Conservation (phyloP, 2,329 filamentous ascomycete genomes). For the Thelonectria rubi region DNA sequence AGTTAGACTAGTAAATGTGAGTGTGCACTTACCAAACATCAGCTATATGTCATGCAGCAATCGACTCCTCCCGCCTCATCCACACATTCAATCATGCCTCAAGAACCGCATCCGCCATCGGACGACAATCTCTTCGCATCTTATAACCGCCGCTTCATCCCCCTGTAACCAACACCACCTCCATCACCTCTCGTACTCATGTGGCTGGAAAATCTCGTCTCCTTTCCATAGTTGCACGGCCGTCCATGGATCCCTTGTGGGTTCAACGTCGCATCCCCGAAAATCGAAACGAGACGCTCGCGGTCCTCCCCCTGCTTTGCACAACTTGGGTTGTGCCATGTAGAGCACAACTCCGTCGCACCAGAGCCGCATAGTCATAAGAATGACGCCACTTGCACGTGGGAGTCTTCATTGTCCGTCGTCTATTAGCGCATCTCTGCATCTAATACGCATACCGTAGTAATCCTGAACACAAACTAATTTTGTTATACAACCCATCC, state of each 20-base stretch:
- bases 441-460: constrained; percentile 7
- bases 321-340: not conserved
- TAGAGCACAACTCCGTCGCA: not conserved
- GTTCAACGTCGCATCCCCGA: constrained; percentile 15
- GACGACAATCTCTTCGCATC: not conserved
- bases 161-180: not conserved
- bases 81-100: not conserved
- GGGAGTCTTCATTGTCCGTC: not conserved
- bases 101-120: not conserved
- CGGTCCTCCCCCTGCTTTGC: not conserved
- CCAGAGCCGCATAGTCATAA: not conserved
- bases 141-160: not conserved
- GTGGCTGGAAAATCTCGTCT: constrained; percentile 3
- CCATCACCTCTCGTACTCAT: not conserved
- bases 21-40: not conserved
- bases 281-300: constrained; percentile 15
- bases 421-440: constrained; percentile 10
- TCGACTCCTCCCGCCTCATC: not conserved
- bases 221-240: not conserved
- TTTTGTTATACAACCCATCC: constrained; percentile 14
- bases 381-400: not conserved
- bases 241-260: not conserved
- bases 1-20: too few species aligned
- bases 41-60: not conserved
- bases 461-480: not conserved